A percentile compares a stretch with the other conserved stretches of the same genome.
Conservation (phyloP, 225 moss, liverwort and hornwort genomes). For the Thuidium tamariscinum region DNA sequence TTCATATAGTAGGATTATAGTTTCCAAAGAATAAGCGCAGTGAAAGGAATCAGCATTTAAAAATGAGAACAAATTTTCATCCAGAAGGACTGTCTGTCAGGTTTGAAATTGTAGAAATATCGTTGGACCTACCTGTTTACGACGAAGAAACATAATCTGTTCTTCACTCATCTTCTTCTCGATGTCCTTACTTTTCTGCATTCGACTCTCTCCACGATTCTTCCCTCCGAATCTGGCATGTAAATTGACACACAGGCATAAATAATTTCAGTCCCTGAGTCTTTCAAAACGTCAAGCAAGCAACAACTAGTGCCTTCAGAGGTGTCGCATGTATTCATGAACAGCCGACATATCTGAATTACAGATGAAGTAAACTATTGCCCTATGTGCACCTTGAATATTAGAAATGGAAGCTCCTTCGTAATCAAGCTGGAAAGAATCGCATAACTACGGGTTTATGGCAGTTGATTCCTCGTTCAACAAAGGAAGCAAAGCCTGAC, state of each 20-base stretch:
- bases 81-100: neutral
- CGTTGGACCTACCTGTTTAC: constrained; percentile 17
- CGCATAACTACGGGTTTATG: constrained; percentile 44
- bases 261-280: neutral
- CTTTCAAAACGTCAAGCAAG: neutral
- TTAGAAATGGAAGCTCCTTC: neutral
- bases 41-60: neutral
- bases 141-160: constrained; percentile 29
- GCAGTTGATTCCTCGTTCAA: constrained; percentile 57
- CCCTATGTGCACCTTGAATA: neutral
- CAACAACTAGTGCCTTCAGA: neutral
- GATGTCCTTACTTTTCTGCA: constrained; percentile 6
- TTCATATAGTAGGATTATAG: neutral
- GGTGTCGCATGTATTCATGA: neutral
- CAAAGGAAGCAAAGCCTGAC: constrained; percentile 58
- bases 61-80: neutral
- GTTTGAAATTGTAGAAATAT: neutral
- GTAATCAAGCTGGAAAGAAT: neutral
- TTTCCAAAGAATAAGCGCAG: neutral
- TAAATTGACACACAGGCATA: neutral
- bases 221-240: constrained; percentile 8
- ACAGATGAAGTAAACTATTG: neutral
- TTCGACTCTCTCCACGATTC: neutral
- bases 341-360: neutral
- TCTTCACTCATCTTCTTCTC: constrained; percentile 22